A percentile compares a stretch with the other conserved stretches of the same genome.
Conservation (phyloP, 805 yeast genomes). For the Gaillardinia entomophila region DNA sequence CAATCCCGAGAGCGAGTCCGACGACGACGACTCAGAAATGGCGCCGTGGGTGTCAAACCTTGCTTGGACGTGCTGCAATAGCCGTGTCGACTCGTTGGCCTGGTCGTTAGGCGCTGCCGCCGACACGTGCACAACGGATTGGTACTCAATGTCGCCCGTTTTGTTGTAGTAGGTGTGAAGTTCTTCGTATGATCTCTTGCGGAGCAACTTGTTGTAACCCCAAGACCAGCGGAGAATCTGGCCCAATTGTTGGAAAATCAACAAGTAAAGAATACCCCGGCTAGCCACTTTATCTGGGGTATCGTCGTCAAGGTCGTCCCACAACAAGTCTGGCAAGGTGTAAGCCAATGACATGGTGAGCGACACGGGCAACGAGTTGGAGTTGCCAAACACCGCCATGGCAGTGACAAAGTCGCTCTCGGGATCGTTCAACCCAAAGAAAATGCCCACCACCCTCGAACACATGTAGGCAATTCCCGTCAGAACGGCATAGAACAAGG, state of each 20-base stretch:
- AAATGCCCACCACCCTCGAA: constrained; percentile 48
- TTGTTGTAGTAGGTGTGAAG: constrained; percentile 15
- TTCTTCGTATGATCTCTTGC: constrained; percentile 41
- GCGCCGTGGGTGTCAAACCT: neutral
- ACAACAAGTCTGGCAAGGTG: constrained; percentile 66
- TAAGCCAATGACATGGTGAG: constrained; percentile 74
- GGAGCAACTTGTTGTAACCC: constrained; percentile 71
- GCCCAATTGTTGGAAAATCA: constrained; percentile 78
- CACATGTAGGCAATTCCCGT: constrained; percentile 68
- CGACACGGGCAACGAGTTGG: constrained; percentile 91
- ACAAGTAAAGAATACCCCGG: constrained; percentile 67
- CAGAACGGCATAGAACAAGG: constrained; percentile 76
- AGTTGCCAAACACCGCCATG: constrained; percentile 95
- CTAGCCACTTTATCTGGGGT: constrained; percentile 66
- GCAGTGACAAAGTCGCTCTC: constrained; percentile 92
- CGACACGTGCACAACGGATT: neutral
- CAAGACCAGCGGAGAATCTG: constrained; percentile 82
- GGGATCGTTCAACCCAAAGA: constrained; percentile 57
- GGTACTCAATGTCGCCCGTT: constrained; percentile 2
- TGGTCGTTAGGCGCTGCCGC: neutral
- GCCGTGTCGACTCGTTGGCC: neutral
- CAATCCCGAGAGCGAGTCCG: neutral
- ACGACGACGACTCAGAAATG: neutral
- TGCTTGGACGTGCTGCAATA: neutral
- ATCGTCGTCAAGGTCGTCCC: constrained; percentile 71